Conservation (phyloP, 176 grass and related monocot species). For the Carex littledalei region DNA sequence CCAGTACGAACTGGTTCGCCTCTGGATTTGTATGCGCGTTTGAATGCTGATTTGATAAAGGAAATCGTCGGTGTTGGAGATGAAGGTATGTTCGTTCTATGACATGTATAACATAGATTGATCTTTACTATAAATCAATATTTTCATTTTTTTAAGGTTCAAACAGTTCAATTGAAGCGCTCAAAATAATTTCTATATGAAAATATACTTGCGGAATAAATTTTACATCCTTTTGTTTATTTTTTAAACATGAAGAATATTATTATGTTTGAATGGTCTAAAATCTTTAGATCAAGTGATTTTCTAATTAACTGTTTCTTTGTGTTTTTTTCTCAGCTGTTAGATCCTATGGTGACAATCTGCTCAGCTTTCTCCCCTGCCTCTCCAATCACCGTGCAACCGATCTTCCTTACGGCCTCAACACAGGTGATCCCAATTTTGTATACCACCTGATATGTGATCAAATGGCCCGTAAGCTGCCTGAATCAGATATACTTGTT, state of each 20-base stretch:
- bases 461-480: slow-evolving; percentile 14
- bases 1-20: slow-evolving; percentile 2
- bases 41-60: slow-evolving; percentile 18
- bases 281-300: too few species aligned
- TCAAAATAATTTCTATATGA: too few species aligned
- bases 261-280: too few species aligned
- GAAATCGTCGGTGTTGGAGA: slow-evolving; percentile 1
- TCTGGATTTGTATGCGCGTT: neutral
- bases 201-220: too few species aligned
- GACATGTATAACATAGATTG: too few species aligned
- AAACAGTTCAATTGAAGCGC: too few species aligned
- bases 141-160: too few species aligned
- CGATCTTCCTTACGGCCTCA: slow-evolving; percentile 27
- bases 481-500: slow-evolving; percentile 1
- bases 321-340: neutral
- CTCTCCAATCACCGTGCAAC: slow-evolving; percentile 21
- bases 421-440: slow-evolving; percentile 1
- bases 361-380: slow-evolving; percentile 15
- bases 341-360: neutral
- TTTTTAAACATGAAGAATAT: too few species aligned
- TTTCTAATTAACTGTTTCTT: neutral
- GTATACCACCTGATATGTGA: slow-evolving; percentile 7
- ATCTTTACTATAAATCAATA: too few species aligned
- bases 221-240: too few species aligned
- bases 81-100: neutral